Percentiles rank a stretch among this genome's conserved stretches.
Evolutionary conservation across 2,329 filamentous ascomycete species (phyloP).

Genomic region (Harringtonia lauricola): DNA sequence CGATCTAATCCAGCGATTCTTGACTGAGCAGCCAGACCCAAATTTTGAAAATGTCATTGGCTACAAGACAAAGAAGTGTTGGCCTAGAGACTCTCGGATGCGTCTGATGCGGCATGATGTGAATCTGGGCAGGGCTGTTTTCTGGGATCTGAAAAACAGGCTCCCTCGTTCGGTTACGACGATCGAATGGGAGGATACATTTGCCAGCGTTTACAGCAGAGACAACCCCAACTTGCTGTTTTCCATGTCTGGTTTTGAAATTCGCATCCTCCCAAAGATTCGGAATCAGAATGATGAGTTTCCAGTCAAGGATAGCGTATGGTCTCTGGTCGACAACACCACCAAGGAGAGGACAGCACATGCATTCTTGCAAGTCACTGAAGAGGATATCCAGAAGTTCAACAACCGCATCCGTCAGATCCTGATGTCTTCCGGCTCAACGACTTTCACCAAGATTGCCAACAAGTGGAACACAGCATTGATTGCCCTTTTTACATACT

Average conservation of each 20-base stretch:
- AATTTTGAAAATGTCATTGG: constrained; percentile 99
- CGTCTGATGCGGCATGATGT: constrained; percentile 97
- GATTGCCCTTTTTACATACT: constrained; percentile 96
- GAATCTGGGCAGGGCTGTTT: constrained; percentile 91
- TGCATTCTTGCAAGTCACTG: constrained; percentile 93
- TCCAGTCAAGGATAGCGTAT: constrained; percentile 93
- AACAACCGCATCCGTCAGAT: constrained; percentile 98
- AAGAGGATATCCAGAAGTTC: constrained; percentile 97
- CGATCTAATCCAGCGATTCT: constrained; percentile 91
- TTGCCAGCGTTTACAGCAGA: constrained; percentile 93
- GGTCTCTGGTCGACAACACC: constrained; percentile 92
- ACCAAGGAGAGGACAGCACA: constrained; percentile 96
- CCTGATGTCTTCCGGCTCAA: constrained; percentile 98
- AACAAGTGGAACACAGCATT: constrained; percentile 99
- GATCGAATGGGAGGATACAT: constrained; percentile 98
- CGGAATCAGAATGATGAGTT: constrained; percentile 95
- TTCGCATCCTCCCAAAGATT: constrained; percentile 89
- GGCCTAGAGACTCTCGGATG: constrained; percentile 96
- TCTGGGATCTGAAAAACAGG: constrained; percentile 98
- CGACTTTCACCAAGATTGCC: constrained; percentile 98
- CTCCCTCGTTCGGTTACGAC: constrained; percentile 90
- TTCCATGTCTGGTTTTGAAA: constrained; percentile 97
- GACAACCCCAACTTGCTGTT: constrained; percentile 96
- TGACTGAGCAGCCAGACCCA: constrained; percentile 95
- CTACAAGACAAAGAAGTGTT: constrained; percentile 99